phyloP scores from a whole-genome alignment of 2,329 filamentous ascomycete species.

The Aspergillus brasiliensis region DNA sequence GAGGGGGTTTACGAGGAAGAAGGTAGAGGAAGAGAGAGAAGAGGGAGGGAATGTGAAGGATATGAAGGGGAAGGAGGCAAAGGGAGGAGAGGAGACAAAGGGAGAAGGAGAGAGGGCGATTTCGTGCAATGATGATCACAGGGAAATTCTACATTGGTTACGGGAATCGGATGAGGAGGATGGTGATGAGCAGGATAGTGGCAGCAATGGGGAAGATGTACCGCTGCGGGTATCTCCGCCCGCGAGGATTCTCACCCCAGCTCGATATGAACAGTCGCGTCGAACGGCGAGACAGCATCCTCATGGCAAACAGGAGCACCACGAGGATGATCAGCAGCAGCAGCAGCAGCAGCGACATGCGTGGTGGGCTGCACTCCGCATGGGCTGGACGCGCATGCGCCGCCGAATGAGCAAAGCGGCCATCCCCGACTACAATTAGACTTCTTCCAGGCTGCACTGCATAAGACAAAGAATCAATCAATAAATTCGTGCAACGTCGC shows the following conservation, averaged over 20 bases:
- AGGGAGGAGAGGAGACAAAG: not conserved
- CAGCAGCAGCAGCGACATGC: not conserved
- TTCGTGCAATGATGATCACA: not conserved
- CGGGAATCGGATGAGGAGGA: not conserved
- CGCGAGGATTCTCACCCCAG: conserved; percentile 16
- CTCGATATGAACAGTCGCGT: conserved; percentile 14
- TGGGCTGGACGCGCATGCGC: conserved; percentile 12
- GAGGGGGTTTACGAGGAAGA: not conserved
- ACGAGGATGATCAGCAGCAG: not conserved
- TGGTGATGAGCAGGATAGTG: not conserved
- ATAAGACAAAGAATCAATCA: not conserved
- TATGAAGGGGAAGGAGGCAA: not conserved
- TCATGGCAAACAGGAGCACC: not conserved
- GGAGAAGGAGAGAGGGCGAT: not conserved
- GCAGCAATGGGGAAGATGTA: not conserved
- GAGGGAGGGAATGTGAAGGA: not conserved
- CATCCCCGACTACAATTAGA: not conserved
- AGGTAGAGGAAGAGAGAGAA: not conserved
- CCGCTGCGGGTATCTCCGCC: conserved; percentile 12
- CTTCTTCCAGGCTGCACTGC: not conserved
- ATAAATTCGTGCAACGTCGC: conserved; percentile 1
- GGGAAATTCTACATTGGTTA: not conserved
- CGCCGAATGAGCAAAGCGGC: not conserved
- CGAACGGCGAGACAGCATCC: not conserved
- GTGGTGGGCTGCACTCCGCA: conserved; percentile 8